phyloP scores from a whole-genome alignment of 176 grass and related monocot genomes.

The Avena atlantica region DNA sequence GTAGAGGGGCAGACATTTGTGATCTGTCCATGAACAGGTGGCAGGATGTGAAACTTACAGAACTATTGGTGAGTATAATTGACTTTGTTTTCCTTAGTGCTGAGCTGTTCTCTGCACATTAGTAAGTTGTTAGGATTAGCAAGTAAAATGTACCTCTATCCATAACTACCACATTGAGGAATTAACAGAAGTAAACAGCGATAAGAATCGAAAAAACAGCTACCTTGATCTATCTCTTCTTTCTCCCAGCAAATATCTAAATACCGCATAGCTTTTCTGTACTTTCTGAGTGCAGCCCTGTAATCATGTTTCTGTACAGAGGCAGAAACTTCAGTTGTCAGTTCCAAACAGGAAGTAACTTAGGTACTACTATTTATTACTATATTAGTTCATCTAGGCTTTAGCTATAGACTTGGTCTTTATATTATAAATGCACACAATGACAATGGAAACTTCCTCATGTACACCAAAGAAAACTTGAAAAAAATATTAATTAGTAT shows the following conservation, averaged over 20 bases:
- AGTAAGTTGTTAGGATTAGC: slow-evolving; percentile 48
- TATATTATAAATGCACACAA: slow-evolving; percentile 1
- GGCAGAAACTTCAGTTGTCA: slow-evolving; percentile 40
- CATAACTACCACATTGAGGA: too few species aligned
- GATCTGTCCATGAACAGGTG: neutral
- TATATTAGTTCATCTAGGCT: slow-evolving; percentile 15
- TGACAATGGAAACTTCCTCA: neutral
- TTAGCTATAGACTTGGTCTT: slow-evolving; percentile 7
- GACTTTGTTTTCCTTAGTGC: slow-evolving; percentile 85
- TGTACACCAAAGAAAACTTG: slow-evolving; percentile 7
- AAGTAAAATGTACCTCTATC: slow-evolving; percentile 11
- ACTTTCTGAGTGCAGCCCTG: slow-evolving; percentile 80
- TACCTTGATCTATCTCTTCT: slow-evolving; percentile 57
- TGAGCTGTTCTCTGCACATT: slow-evolving; percentile 74
- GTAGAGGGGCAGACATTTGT: slow-evolving; percentile 13
- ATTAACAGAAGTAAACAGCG: too few species aligned
- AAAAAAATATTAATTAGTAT: neutral
- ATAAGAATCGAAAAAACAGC: too few species aligned
- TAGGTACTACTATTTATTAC: neutral
- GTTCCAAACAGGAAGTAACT: neutral
- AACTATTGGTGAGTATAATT: slow-evolving; percentile 96
- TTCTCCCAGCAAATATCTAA: slow-evolving; percentile 86
- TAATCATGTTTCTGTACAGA: slow-evolving; percentile 74
- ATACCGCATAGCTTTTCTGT: slow-evolving; percentile 76
- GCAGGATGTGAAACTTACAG: slow-evolving; percentile 54